Percentiles rank a stretch among this genome's conserved stretches.
phyloP scores from a whole-genome alignment of 371 early-diverging fungal species.

The Furculomyces boomerangus region DNA sequence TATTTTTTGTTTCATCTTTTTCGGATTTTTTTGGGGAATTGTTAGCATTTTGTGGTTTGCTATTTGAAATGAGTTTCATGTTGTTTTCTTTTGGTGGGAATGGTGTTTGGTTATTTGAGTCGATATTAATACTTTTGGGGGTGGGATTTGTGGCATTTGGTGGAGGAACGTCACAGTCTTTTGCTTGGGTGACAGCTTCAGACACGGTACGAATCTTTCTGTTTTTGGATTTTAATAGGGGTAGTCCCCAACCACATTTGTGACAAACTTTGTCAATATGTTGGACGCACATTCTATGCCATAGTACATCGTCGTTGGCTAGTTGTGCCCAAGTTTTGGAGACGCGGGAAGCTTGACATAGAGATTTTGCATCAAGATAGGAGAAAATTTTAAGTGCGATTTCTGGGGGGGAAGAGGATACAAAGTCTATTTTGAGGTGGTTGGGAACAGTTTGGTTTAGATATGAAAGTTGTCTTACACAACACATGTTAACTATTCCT shows the following conservation, averaged over 20 bases:
- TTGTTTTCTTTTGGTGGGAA: not conserved
- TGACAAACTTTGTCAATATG: conserved; percentile 89
- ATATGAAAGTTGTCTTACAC: conserved; percentile 62
- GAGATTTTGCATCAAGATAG: conserved; percentile 74
- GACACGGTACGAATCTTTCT: conserved; percentile 6
- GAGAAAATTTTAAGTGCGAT: conserved; percentile 60
- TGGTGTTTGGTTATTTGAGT: not conserved
- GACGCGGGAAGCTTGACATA: conserved; percentile 81
- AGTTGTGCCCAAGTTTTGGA: conserved; percentile 55
- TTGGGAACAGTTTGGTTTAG: conserved; percentile 44
- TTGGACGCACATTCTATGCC: conserved; percentile 92
- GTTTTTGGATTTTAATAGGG: conserved; percentile 29
- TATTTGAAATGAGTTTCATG: not conserved
- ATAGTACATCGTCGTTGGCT: conserved; percentile 77
- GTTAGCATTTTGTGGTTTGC: not conserved
- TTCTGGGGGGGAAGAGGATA: conserved; percentile 57
- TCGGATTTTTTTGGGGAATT: not conserved
- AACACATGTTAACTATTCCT: conserved; percentile 51
- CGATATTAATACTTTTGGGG: not conserved
- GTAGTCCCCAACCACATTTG: conserved; percentile 92
- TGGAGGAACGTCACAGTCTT: not conserved
- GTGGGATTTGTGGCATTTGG: not conserved
- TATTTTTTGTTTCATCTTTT: not conserved
- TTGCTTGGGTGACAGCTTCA: not conserved
- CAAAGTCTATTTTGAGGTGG: conserved; percentile 60